Evolutionary conservation across 1,284 basidiomycete species (phyloP).

Genomic region (Malassezia caprae): DNA sequence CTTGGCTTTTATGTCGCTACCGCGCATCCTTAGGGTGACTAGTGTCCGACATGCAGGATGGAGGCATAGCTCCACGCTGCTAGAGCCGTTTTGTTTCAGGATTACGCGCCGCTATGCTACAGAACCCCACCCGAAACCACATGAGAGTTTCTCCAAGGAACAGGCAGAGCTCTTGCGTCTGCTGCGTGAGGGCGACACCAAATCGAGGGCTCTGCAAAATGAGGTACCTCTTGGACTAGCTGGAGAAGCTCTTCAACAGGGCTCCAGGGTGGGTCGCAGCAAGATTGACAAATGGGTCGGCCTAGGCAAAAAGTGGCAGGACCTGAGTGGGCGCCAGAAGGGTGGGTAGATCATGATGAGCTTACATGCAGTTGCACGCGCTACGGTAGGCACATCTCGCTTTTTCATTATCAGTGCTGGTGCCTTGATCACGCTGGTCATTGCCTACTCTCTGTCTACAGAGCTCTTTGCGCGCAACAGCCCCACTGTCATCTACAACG

Average conservation of each 20-base stretch:
- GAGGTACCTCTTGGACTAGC: slow-evolving; percentile 10
- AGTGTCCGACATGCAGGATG: not conserved
- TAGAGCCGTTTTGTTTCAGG: not conserved
- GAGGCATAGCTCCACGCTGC: not conserved
- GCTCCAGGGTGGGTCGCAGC: slow-evolving; percentile 3
- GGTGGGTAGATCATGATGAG: slow-evolving; percentile 53
- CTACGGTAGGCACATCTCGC: slow-evolving; percentile 63
- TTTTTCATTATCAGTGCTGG: slow-evolving; percentile 67
- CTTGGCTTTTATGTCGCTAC: not conserved
- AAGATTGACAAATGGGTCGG: slow-evolving; percentile 25
- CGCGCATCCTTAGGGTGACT: not conserved
- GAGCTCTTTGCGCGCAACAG: slow-evolving; percentile 88
- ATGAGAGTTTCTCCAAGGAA: not conserved
- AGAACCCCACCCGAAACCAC: not conserved
- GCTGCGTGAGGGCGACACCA: not conserved
- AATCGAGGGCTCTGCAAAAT: not conserved
- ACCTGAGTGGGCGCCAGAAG: slow-evolving; percentile 70
- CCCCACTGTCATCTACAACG: slow-evolving; percentile 73
- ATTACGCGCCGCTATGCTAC: not conserved
- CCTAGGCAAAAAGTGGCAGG: slow-evolving; percentile 58
- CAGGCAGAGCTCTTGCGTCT: slow-evolving; percentile 10
- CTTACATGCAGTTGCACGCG: slow-evolving; percentile 56
- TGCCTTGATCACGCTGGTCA: slow-evolving; percentile 55
- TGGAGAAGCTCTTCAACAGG: slow-evolving; percentile 6
- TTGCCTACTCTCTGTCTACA: slow-evolving; percentile 70